A percentile compares a stretch with the other conserved stretches of the same genome.
Conservation (phyloP, 2,329 filamentous ascomycete species). For the Monilinia vaccinii-corymbosi region DNA sequence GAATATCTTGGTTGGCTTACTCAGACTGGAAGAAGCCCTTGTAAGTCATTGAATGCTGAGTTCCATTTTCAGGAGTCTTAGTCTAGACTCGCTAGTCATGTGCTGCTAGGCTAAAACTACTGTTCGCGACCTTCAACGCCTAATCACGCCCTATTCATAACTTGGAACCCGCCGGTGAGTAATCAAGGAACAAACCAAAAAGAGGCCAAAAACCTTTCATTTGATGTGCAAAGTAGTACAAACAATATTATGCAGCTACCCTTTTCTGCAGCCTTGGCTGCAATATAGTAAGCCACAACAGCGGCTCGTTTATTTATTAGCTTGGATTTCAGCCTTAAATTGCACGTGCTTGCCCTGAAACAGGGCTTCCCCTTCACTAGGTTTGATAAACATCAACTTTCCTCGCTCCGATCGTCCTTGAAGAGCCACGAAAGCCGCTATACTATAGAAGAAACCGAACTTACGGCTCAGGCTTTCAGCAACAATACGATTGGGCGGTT, state of each 20-base stretch:
- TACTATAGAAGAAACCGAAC: background rate
- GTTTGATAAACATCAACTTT: background rate
- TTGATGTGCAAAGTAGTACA: background rate
- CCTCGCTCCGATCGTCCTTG: background rate
- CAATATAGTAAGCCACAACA: background rate
- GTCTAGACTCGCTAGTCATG: background rate
- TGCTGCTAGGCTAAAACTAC: background rate
- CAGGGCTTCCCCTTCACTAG: background rate
- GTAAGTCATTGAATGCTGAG: background rate
- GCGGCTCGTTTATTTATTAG: slow-evolving; percentile 8
- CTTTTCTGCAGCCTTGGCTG: background rate
- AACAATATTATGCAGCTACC: background rate
- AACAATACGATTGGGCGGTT: background rate
- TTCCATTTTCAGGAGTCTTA: background rate
- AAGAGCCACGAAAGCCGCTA: background rate
- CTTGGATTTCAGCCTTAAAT: background rate
- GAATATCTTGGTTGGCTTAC: background rate
- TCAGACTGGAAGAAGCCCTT: background rate
- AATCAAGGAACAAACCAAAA: background rate
- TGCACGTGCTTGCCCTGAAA: background rate
- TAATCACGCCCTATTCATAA: background rate
- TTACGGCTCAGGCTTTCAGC: background rate
- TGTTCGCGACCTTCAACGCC: background rate
- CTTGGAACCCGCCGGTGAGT: background rate
- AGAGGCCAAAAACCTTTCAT: background rate